Conservation (phyloP, 805 yeast genomes). For the Clavispora fructus region DNA sequence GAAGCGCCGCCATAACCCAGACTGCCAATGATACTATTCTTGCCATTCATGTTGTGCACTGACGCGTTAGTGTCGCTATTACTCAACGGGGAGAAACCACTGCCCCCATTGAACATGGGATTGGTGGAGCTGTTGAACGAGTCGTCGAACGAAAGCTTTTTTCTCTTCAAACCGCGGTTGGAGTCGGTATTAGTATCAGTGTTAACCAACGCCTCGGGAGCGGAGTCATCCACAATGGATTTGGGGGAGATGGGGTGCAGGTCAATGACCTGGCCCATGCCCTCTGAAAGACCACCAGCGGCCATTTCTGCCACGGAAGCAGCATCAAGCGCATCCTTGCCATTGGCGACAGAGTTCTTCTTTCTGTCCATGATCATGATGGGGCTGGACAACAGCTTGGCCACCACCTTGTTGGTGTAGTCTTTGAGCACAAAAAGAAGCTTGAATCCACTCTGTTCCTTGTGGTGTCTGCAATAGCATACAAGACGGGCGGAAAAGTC, state of each 20-base stretch:
- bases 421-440: conserved; percentile 65
- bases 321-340: not conserved
- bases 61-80: conserved; percentile 40
- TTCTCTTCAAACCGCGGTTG: conserved; percentile 42
- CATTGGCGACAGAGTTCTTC: conserved; percentile 42
- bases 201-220: conserved; percentile 46
- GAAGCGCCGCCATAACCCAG: conserved; percentile 2
- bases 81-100: conserved; percentile 41
- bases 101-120: conserved; percentile 37
- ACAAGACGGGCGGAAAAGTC: conserved; percentile 71
- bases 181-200: conserved; percentile 27
- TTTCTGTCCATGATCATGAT: conserved; percentile 95
- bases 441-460: conserved; percentile 80
- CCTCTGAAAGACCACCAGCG: conserved; percentile 1
- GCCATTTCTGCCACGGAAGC: not conserved
- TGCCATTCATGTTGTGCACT: conserved; percentile 12
- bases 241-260: conserved; percentile 53
- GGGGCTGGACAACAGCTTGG: conserved; percentile 63
- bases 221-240: conserved; percentile 51
- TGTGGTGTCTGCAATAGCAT: conserved; percentile 95
- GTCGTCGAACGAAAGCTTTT: conserved; percentile 45
- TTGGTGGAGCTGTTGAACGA: conserved; percentile 30
- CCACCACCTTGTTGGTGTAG: conserved; percentile 56
- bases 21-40: conserved; percentile 1
- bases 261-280: conserved; percentile 3